These are phyloP conservation scores for Phlebopus sp. DNA, from an alignment of 1,284 basidiomycete genomes.

Conservation along the genomic window DNA sequence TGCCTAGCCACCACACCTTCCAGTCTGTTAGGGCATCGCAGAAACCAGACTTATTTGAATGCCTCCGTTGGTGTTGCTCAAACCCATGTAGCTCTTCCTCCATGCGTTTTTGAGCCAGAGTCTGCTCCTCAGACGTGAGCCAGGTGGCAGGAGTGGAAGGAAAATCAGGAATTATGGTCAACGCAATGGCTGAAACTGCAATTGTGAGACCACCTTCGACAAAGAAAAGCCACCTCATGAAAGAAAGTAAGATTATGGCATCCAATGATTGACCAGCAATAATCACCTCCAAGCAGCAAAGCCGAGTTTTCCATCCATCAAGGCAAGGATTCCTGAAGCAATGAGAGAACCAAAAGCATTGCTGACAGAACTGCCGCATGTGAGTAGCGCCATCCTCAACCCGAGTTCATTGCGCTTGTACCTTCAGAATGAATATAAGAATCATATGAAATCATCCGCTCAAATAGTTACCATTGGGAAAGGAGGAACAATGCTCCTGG, in stretches of 20 bases:
- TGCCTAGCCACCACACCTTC: constrained; percentile 54
- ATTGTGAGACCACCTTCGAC: constrained; percentile 47
- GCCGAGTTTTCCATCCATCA: constrained; percentile 70
- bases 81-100: constrained; percentile 51
- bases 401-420: constrained; percentile 50
- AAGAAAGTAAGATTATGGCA: neutral
- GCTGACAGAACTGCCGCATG: constrained; percentile 69
- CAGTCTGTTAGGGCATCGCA: constrained; percentile 49
- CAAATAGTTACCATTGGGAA: constrained; percentile 28
- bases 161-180: constrained; percentile 61
- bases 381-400: constrained; percentile 69
- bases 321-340: constrained; percentile 66
- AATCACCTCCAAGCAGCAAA: constrained; percentile 69
- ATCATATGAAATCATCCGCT: neutral
- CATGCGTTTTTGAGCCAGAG: constrained; percentile 56
- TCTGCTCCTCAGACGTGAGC: constrained; percentile 46
- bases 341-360: constrained; percentile 84
- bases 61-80: constrained; percentile 37
- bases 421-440: constrained; percentile 6
- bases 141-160: constrained; percentile 43
- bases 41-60: constrained; percentile 7
- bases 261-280: constrained; percentile 3
- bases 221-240: constrained; percentile 22
- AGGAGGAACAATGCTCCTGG: constrained; percentile 54
- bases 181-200: constrained; percentile 42